Evolutionary conservation across 495 filamentous ascomycete genomes (phyloP).

Genomic region (Talaromyces nanjingensis): DNA sequence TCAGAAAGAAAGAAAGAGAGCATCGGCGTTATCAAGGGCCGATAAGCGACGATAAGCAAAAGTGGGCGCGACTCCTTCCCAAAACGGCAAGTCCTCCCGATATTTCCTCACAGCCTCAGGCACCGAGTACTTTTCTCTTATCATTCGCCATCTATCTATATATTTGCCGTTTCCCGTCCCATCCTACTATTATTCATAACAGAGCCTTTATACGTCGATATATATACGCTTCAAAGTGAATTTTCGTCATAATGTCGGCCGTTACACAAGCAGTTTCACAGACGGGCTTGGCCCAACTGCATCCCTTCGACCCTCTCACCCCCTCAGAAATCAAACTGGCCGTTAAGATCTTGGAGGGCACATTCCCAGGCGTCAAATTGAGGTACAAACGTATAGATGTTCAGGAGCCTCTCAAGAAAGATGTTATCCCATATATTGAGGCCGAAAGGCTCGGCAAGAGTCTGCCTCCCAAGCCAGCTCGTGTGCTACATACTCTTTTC

Average conservation of each 20-base stretch:
- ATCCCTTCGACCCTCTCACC: slow-evolving; percentile 37
- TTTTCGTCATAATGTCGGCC: slow-evolving; percentile 12
- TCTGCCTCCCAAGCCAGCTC: slow-evolving; percentile 9
- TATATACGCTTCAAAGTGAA: background rate
- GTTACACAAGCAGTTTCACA: slow-evolving; percentile 10
- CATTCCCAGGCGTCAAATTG: slow-evolving; percentile 26
- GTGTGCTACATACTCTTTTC: slow-evolving; percentile 33
- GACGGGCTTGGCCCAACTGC: slow-evolving; percentile 22
- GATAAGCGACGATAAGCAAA: background rate
- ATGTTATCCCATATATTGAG: slow-evolving; percentile 22
- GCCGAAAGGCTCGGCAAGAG: slow-evolving; percentile 13
- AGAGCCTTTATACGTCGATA: background rate
- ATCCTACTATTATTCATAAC: background rate
- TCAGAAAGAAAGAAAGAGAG: too few species aligned
- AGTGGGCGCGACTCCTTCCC: slow-evolving; percentile 11
- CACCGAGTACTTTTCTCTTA: background rate
- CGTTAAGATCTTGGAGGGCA: slow-evolving; percentile 28
- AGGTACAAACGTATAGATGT: slow-evolving; percentile 36
- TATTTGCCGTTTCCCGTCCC: background rate
- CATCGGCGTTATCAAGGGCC: background rate
- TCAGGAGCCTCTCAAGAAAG: slow-evolving; percentile 23
- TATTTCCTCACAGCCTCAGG: background rate
- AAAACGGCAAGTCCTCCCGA: slow-evolving; percentile 22
- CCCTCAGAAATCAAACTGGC: slow-evolving; percentile 34
- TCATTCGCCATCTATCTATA: background rate